A percentile compares a stretch with the other conserved stretches of the same genome.
phyloP scores from a whole-genome alignment of 106 monocot genomes.

The Allium cepa region DNA sequence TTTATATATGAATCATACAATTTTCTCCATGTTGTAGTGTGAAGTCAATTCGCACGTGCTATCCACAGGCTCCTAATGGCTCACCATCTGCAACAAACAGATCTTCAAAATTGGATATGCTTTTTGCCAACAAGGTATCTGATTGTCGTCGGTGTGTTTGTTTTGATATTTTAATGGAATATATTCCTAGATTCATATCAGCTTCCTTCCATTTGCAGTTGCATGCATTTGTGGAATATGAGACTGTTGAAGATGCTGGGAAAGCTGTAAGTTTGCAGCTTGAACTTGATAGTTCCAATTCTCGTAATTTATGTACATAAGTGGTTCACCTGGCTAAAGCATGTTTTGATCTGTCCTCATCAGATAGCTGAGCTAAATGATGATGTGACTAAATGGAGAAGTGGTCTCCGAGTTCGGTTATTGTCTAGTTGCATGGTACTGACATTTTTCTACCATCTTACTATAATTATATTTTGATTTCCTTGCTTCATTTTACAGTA shows the following conservation, averaged over 20 bases:
- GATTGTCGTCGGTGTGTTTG: not conserved
- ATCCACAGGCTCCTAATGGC: slow-evolving; percentile 85
- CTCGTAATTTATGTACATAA: not conserved
- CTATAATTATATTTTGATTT: not conserved
- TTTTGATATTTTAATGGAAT: not conserved
- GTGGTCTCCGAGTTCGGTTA: slow-evolving; percentile 78
- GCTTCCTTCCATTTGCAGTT: slow-evolving; percentile 30
- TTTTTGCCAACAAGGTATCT: slow-evolving; percentile 79
- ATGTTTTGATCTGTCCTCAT: not conserved
- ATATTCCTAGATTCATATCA: not conserved
- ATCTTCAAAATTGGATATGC: slow-evolving; percentile 79
- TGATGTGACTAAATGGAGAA: slow-evolving; percentile 86
- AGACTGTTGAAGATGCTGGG: slow-evolving; percentile 74
- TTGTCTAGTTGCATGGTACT: slow-evolving; percentile 77
- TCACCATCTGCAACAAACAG: slow-evolving; percentile 52
- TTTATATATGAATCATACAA: not conserved
- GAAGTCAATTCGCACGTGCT: slow-evolving; percentile 95
- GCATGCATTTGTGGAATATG: slow-evolving; percentile 99
- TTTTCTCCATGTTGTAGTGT: slow-evolving; percentile 40
- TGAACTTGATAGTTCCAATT: not conserved
- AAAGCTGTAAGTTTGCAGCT: slow-evolving; percentile 64
- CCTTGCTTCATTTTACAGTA: not conserved
- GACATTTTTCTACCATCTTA: not conserved
- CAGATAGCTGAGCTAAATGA: slow-evolving; percentile 78
- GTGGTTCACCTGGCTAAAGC: too few species aligned